A percentile compares a stretch with the other conserved stretches of the same genome.
These are phyloP conservation scores for Globisporangium solare DNA, from an alignment of 352 stramenopile genomes.

Conservation along the genomic window DNA sequence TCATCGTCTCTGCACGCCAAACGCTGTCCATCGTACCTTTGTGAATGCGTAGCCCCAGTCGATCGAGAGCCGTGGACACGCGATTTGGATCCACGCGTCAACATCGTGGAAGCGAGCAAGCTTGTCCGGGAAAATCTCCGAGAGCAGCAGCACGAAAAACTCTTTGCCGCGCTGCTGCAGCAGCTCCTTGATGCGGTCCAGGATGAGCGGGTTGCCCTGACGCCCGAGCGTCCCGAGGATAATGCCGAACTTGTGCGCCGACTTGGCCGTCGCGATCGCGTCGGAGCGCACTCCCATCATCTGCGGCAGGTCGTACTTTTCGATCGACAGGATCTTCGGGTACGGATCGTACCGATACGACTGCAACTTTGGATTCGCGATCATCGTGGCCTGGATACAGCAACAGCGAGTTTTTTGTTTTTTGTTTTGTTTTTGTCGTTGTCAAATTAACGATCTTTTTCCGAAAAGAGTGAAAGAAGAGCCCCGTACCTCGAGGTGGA, in stretches of 20 bases:
- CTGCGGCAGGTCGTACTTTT: constrained; percentile 95
- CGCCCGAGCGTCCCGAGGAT: constrained; percentile 98
- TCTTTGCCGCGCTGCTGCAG: constrained; percentile 86
- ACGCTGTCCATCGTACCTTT: constrained; percentile 39
- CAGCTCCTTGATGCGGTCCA: constrained; percentile 90
- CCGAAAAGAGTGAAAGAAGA: no score
- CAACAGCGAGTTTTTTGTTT: background rate
- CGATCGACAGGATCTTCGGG: constrained; percentile 94
- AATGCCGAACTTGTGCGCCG: constrained; percentile 92
- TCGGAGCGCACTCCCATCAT: constrained; percentile 93
- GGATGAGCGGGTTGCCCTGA: constrained; percentile 96
- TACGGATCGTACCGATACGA: constrained; percentile 99
- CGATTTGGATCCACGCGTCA: constrained; percentile 98
- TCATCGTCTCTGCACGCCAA: background rate
- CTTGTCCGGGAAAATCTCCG: constrained; percentile 96
- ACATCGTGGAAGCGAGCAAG: constrained; percentile 84
- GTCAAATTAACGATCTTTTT: no score
- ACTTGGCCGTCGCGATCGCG: constrained; percentile 68
- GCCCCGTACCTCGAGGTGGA: constrained; percentile 94
- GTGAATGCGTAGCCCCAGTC: constrained; percentile 98
- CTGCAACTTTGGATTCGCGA: constrained; percentile 94
- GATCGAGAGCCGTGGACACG: constrained; percentile 97
- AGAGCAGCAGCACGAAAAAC: constrained; percentile 95
- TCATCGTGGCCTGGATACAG: constrained; percentile 92
- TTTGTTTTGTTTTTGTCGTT: no score